Evolutionary conservation across 225 moss, liverwort and hornwort species (phyloP).

Genomic region (Anthoceros angustus): DNA sequence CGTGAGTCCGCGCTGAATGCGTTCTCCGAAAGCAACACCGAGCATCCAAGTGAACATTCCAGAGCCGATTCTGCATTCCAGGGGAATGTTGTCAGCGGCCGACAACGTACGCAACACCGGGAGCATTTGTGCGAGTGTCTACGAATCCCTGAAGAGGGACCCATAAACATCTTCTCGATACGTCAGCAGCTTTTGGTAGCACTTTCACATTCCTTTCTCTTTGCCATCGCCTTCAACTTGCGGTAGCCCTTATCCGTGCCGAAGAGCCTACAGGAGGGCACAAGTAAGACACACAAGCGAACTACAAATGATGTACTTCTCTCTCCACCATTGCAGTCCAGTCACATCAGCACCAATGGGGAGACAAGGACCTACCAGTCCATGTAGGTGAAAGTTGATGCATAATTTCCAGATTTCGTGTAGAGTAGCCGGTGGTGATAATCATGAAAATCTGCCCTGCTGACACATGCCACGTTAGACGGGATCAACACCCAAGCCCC

Average conservation of each 20-base stretch:
- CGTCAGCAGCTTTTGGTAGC: too few species aligned
- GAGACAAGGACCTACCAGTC: constrained; percentile 43
- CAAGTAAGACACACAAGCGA: constrained; percentile 7
- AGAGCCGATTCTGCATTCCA: too few species aligned
- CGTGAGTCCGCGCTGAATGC: too few species aligned
- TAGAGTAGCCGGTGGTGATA: constrained; percentile 93
- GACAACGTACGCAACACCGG: too few species aligned
- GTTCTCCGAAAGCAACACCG: too few species aligned
- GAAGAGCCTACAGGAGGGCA: constrained; percentile 35
- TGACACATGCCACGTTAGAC: neutral
- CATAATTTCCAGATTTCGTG: constrained; percentile 98
- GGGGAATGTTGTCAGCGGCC: too few species aligned
- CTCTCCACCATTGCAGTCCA: neutral
- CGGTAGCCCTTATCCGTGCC: constrained; percentile 55
- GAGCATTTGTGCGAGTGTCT: too few species aligned
- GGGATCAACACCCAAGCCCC: neutral
- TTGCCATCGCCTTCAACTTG: constrained; percentile 37
- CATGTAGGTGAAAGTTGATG: constrained; percentile 98
- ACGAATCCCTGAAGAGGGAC: too few species aligned
- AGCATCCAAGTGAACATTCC: too few species aligned
- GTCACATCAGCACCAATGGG: neutral
- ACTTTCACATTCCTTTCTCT: neutral
- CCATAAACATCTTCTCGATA: too few species aligned
- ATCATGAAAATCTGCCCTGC: constrained; percentile 95
- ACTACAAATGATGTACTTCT: neutral